Base-by-base conservation (phyloP, 2,329 filamentous ascomycete genomes). In the Cordyceps pruinosa region DNA sequence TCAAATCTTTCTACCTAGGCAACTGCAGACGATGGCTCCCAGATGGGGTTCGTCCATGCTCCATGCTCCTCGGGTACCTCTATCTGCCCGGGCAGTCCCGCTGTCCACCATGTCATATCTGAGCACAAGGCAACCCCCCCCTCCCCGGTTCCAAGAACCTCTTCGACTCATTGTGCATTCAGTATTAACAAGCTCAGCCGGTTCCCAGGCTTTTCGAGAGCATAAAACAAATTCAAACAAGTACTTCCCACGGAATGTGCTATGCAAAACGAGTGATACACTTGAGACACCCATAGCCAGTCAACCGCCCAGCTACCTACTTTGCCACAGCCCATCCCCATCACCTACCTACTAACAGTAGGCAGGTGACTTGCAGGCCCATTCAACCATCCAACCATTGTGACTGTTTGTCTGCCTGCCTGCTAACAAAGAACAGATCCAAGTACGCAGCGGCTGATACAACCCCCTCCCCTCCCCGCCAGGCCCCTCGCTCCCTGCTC, bases 251-350 rank as follows among this genome's bases (percentile, higher is more conserved):
- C 37, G 37, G 5, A 41, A 41, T 10, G 19, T 49, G 30, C n/a
- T 41, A n/a, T 35, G 32, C 44, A 35, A 19, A 45, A 55, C n/a
- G 37, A 48, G 42, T 55, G 32, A n/a, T 47, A 44, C 45, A 48
- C 13, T 55, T 48, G 44, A 47, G 44, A 48, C 52, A 55, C 26
- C 35, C 35, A n/a, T n/a, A 17, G 35, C 35, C 25, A 28, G 15
- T n/a, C n/a, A n/a, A n/a, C n/a, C 7, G 35, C 34, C 12, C 48
- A 30, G 35, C 35, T 30, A 51, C 21, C n/a, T 15, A 7, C 23
- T 25, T 19, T 15, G 42, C 35, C 48, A 37, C 41, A 19, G 35
- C 48, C n/a, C 49, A 21, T 21, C 17, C 26, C 37, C 28, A 44
- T 30, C 39, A 23, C 13, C 15, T 15, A 53, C 44, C 50, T n/a